phyloP scores from a whole-genome alignment of 1,284 basidiomycete genomes.

The Inonotus obliquus region DNA sequence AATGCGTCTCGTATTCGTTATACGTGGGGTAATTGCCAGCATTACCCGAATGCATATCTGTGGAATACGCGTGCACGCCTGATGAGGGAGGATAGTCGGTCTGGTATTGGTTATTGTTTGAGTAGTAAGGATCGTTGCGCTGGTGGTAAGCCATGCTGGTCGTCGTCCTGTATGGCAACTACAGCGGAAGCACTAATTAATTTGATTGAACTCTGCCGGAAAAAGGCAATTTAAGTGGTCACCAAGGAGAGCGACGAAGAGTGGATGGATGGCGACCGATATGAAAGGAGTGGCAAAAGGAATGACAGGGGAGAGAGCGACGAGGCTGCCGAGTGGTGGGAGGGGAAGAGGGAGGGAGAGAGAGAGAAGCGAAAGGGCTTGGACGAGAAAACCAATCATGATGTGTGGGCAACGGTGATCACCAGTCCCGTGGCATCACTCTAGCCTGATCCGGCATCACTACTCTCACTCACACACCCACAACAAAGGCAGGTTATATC shows the following conservation, averaged over 20 bases:
- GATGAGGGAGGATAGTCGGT: constrained; percentile 26
- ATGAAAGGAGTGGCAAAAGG: neutral
- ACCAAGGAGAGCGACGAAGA: constrained; percentile 29
- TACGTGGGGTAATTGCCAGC: constrained; percentile 21
- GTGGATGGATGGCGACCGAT: neutral
- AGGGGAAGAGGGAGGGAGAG: neutral
- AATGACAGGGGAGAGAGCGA: neutral
- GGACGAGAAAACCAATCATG: neutral
- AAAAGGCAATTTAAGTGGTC: constrained; percentile 41
- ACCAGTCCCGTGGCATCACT: neutral
- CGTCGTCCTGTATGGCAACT: neutral
- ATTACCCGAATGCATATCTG: constrained; percentile 16
- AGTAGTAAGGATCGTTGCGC: constrained; percentile 49
- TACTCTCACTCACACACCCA: neutral
- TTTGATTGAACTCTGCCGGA: constrained; percentile 26
- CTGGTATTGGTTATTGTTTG: constrained; percentile 13
- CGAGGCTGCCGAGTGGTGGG: neutral
- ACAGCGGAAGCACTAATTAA: neutral
- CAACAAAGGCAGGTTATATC: neutral
- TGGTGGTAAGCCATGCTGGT: constrained; percentile 50
- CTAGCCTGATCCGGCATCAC: neutral
- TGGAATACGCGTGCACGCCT: constrained; percentile 16
- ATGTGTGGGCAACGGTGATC: neutral
- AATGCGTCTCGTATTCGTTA: constrained; percentile 25
- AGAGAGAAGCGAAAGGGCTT: neutral